phyloP scores from a whole-genome alignment of 306 rosid genomes.

The Sindora glabra region DNA sequence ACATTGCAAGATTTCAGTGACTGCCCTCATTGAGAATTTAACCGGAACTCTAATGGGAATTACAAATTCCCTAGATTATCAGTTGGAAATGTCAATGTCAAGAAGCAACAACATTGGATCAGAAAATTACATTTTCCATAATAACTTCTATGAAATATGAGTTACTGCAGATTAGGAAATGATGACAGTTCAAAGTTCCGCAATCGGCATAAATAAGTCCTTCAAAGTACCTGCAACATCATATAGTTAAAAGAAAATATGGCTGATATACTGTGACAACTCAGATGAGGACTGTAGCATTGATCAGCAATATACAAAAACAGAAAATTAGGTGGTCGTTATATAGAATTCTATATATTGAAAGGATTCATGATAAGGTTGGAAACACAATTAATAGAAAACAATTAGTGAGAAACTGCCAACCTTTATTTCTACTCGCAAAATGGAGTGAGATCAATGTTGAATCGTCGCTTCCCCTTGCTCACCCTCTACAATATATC shows the following conservation, averaged over 20 bases:
- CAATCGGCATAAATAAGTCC: background rate
- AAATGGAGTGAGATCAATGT: constrained; percentile 80
- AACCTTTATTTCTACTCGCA: constrained; percentile 44
- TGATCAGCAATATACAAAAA: too few relatives aligned
- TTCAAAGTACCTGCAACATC: background rate
- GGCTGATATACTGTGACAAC: constrained; percentile 11
- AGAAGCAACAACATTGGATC: constrained; percentile 8
- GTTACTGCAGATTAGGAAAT: background rate
- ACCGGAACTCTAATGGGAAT: too few relatives aligned
- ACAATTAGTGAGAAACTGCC: background rate
- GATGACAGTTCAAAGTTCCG: background rate
- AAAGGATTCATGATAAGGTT: background rate
- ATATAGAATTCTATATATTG: background rate
- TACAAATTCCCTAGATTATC: too few relatives aligned
- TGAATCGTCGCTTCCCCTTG: constrained; percentile 77
- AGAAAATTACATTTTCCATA: background rate
- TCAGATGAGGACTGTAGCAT: constrained; percentile 1
- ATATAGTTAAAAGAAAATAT: background rate
- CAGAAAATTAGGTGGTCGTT: too few relatives aligned
- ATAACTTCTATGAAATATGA: background rate
- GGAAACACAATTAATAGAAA: background rate
- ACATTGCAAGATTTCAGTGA: too few relatives aligned
- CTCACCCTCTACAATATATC: constrained; percentile 52
- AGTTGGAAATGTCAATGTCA: too few relatives aligned
- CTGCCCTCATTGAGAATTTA: too few relatives aligned